A percentile compares a stretch with the other conserved stretches of the same genome.
Conservation (phyloP, 441 rosid species). For the Gossypium aridum region DNA sequence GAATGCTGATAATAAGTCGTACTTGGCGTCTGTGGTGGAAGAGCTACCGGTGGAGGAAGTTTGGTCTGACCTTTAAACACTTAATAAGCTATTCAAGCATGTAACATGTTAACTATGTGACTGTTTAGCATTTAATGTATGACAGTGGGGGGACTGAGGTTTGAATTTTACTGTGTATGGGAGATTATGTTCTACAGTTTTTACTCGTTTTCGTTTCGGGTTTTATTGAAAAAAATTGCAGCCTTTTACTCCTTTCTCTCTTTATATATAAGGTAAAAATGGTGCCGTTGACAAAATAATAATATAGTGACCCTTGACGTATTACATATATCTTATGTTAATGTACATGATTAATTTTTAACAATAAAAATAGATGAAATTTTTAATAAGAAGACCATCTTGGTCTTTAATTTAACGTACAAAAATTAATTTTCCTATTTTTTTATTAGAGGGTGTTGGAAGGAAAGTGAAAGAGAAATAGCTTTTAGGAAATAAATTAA, state of each 20-base stretch:
- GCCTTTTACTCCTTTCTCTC: no score
- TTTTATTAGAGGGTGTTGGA: no score
- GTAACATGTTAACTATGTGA: not conserved
- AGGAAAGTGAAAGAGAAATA: no score
- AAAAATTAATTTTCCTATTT: no score
- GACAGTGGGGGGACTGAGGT: not conserved
- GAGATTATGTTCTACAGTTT: not conserved
- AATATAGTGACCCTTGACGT: rapidly evolving
- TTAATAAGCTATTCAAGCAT: not conserved
- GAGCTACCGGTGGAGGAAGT: conserved; percentile 31
- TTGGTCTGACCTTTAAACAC: conserved; percentile 16
- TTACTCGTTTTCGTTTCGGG: not conserved
- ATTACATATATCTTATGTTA: no score
- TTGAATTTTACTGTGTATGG: not conserved
- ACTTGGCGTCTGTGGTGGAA: conserved; percentile 40
- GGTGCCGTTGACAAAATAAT: no score
- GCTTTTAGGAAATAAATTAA: no score
- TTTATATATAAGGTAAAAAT: no score
- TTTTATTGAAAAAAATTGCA: not conserved
- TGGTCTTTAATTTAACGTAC: no score
- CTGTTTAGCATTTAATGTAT: not conserved
- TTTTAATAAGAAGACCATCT: rapidly evolving
- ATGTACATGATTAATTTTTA: rapidly evolving
- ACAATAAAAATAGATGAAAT: no score
- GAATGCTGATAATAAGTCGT: conserved; percentile 31